Base-by-base conservation (phyloP, 1,284 basidiomycete genomes). In the Fomitiporia mediterranea region DNA sequence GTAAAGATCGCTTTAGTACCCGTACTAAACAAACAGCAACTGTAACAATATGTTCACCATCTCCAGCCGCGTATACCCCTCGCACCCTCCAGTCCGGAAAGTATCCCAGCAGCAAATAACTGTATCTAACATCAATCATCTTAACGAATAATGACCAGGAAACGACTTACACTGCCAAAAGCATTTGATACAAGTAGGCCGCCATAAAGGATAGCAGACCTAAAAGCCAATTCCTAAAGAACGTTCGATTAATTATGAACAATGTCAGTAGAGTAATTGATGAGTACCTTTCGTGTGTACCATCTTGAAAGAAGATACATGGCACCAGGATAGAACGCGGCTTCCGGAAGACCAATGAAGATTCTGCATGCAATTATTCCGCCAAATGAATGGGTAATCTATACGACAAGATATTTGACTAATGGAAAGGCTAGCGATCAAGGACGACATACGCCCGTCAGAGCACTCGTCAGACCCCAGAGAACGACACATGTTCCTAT, bases 41-140 rank as follows among this genome's bases (percentile, higher is more conserved):
- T 9, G 11, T 9, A 43, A 34, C 15, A 34, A 23, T n/a, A 21
- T 2, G 27, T 53, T 53, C 27, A 65, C 69, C 70, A 73, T 51
- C 68, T 57, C 78, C 77, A 80, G 1, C 74, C 77, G 2, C 70
- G 66, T 30, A 74, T 70, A 3, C 75, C 74, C 3, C 68, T 66
- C 5, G 63, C 64, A 3, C 76, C 76, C 40, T 78, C 70, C 76
- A 77, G 76, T 44, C 68, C 71, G 9, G 65, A 65, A 7, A 79
- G 65, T 15, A 79, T 75, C 17, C 78, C 72, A 11, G 69, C 72
- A 2, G 72, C 69, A 39, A 69, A 67, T 2, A 73, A 61, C 61
- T 38, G 21, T 13, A 8, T 6, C 32, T 3, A 38, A 9, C 6
- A 13, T n/a, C n/a, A n/a, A n/a, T n/a, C 8, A 35, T 3, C 4